A percentile compares a stretch with the other conserved stretches of the same genome.
These are phyloP conservation scores for Protomyces macrosporus DNA, from an alignment of 1,139 yeast genomes.

Conservation along the genomic window DNA sequence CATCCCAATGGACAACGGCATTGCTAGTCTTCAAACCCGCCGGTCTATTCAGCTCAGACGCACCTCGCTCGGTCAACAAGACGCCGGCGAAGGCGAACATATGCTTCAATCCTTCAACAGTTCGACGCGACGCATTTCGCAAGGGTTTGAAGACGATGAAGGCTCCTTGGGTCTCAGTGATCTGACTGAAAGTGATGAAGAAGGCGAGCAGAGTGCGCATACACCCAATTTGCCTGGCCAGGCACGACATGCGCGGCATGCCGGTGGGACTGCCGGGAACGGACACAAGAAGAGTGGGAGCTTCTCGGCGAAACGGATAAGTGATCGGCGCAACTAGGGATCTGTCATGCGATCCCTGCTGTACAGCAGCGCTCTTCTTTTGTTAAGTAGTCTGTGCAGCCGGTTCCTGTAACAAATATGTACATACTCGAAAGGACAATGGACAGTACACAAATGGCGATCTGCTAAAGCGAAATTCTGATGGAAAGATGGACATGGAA, in stretches of 20 bases:
- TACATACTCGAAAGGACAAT: too few relatives aligned
- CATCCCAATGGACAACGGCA: slow-evolving; percentile 80
- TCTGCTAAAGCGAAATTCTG: not conserved
- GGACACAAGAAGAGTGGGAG: slow-evolving; percentile 19
- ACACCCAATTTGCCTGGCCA: not conserved
- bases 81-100: slow-evolving; percentile 14
- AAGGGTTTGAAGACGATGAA: slow-evolving; percentile 1
- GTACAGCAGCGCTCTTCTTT: too few relatives aligned
- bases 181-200: slow-evolving; percentile 18
- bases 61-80: slow-evolving; percentile 4
- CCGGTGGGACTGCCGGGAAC: not conserved
- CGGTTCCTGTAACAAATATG: too few relatives aligned
- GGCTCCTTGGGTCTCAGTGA: slow-evolving; percentile 10
- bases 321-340: not conserved
- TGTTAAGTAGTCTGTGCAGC: too few relatives aligned
- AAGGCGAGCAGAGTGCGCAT: not conserved
- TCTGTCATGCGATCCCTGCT: too few relatives aligned
- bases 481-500: not conserved
- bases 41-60: slow-evolving; percentile 48
- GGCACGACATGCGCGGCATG: not conserved
- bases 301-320: not conserved
- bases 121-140: not conserved
- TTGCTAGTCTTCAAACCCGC: slow-evolving; percentile 71
- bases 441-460: too few relatives aligned
- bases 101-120: not conserved